Conservation (phyloP, 2,329 filamentous ascomycete genomes). For the Cercospora citrullina region DNA sequence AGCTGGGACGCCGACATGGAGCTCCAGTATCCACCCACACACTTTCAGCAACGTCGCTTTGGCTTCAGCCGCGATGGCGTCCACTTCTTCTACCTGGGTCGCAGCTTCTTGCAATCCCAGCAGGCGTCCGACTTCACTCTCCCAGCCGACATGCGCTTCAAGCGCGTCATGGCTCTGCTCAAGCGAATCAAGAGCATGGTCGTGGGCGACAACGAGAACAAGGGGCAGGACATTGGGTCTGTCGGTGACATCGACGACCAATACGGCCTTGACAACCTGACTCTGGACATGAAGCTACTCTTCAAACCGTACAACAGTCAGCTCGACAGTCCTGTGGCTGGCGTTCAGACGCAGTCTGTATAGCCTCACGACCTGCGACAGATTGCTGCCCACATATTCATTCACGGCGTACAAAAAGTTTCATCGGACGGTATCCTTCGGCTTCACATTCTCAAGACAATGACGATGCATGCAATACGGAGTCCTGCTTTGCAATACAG, state of each 20-base stretch:
- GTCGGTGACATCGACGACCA: constrained; percentile 67
- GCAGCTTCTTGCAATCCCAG: constrained; percentile 61
- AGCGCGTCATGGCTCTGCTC: constrained; percentile 60
- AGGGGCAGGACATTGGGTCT: constrained; percentile 67
- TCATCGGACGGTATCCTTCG: background rate
- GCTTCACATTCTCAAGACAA: background rate
- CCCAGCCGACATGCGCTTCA: constrained; percentile 59
- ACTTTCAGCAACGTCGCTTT: constrained; percentile 58
- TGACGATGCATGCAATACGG: constrained; percentile 11
- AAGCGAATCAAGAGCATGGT: constrained; percentile 63
- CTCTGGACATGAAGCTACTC: constrained; percentile 69
- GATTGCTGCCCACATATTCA: constrained; percentile 10
- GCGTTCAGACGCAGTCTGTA: constrained; percentile 34
- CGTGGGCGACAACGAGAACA: constrained; percentile 61
- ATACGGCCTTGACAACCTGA: constrained; percentile 61
- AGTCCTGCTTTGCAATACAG: constrained; percentile 8
- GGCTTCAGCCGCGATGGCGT: constrained; percentile 72
- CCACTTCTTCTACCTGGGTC: constrained; percentile 72
- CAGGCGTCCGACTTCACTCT: constrained; percentile 52
- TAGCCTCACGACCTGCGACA: constrained; percentile 19
- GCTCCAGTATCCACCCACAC: constrained; percentile 62
- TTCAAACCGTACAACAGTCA: constrained; percentile 59
- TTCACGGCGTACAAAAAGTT: constrained; percentile 16
- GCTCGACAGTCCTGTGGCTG: constrained; percentile 37
- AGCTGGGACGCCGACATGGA: constrained; percentile 71